Evolutionary conservation across 1,284 basidiomycete genomes (phyloP).

Genomic region (Tilletia setariae): DNA sequence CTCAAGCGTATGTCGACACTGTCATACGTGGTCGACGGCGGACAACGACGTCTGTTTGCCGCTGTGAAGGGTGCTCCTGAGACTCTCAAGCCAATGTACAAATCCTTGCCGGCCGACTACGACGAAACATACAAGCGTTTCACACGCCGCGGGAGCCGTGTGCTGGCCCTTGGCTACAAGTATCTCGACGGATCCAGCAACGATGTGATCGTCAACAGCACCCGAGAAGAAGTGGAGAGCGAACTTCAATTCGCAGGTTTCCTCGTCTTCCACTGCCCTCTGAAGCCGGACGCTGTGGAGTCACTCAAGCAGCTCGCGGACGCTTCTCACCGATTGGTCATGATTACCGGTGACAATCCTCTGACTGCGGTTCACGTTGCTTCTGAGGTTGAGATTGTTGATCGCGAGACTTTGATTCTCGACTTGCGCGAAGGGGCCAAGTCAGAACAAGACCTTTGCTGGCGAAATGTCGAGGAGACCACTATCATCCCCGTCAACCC

Average conservation of each 20-base stretch:
- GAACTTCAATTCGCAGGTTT: constrained; percentile 50
- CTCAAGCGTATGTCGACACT: constrained; percentile 53
- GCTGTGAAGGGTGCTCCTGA: constrained; percentile 53
- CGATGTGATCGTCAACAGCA: constrained; percentile 31
- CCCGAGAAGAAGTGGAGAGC: constrained; percentile 46
- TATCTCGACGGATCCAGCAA: constrained; percentile 37
- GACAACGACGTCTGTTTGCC: constrained; percentile 35
- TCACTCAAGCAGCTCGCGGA: constrained; percentile 49
- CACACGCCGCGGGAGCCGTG: constrained; percentile 50
- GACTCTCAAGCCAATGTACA: constrained; percentile 49
- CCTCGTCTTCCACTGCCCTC: constrained; percentile 53
- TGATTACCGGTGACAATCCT: constrained; percentile 55
- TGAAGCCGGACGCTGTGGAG: constrained; percentile 50
- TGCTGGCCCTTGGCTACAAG: constrained; percentile 52
- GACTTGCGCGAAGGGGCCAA: constrained; percentile 42
- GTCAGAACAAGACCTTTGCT: constrained; percentile 42
- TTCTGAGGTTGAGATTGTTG: constrained; percentile 51
- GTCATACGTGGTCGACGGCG: constrained; percentile 32
- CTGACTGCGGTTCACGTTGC: constrained; percentile 52
- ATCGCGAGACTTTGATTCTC: constrained; percentile 49
- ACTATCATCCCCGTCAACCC: constrained; percentile 42
- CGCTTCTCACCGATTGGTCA: constrained; percentile 53
- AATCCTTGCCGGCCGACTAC: constrained; percentile 46
- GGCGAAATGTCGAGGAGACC: constrained; percentile 45
- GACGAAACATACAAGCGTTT: constrained; percentile 52